phyloP scores from a whole-genome alignment of 169 alveolate genomes.

The Plasmodium malariae region DNA sequence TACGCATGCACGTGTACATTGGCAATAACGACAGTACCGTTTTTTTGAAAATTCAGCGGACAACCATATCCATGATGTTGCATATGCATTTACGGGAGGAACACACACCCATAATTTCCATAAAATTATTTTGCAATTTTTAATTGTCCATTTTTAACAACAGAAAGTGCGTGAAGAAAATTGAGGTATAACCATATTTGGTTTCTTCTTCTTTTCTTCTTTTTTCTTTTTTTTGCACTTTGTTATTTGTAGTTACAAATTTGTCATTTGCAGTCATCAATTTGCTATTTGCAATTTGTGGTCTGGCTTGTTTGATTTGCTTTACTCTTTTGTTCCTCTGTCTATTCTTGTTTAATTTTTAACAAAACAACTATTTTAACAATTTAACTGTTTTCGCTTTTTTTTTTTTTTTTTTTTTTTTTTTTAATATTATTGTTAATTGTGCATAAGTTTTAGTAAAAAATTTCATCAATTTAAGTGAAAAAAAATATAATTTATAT shows the following conservation, averaged over 20 bases:
- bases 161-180: background rate
- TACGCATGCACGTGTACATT: too few relatives aligned
- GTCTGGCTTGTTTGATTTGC: background rate
- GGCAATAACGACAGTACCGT: too few relatives aligned
- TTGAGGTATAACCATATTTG: background rate
- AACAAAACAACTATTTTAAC: slow-evolving; percentile 8
- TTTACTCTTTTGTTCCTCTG: background rate
- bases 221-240: background rate
- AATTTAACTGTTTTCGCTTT: background rate
- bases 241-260: background rate
- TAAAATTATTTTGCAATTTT: background rate
- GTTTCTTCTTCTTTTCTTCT: background rate
- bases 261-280: background rate
- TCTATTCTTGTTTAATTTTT: slow-evolving; percentile 4
- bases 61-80: background rate
- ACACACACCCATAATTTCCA: background rate
- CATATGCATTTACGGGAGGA: background rate
- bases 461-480: slow-evolving; percentile 2
- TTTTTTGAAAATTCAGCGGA: background rate
- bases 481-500: too few relatives aligned
- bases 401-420: slow-evolving; percentile 11
- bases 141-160: slow-evolving; percentile 6
- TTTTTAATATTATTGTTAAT: background rate
- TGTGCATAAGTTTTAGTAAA: slow-evolving; percentile 3
- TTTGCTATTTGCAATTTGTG: background rate